Evolutionary conservation across 441 rosid genomes (phyloP).

Genomic region (Gossypium laxum): DNA sequence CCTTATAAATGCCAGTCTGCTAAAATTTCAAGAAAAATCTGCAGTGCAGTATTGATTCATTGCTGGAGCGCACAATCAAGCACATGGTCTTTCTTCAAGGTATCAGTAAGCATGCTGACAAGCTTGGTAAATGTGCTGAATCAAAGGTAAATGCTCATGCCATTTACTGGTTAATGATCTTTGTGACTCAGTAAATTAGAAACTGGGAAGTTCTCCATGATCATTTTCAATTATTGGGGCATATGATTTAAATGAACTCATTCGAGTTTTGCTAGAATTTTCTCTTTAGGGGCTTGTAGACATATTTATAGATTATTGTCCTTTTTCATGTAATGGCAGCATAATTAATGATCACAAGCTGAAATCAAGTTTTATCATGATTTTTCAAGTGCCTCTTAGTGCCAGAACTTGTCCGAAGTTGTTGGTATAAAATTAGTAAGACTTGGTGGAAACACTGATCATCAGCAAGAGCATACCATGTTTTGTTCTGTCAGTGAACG

Average conservation of each 20-base stretch:
- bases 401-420: not conserved
- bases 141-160: slow-evolving; percentile 42
- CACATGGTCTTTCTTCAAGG: slow-evolving; percentile 80
- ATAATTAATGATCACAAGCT: not conserved
- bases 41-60: slow-evolving; percentile 95
- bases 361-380: not conserved
- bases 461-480: not conserved
- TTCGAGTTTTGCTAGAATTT: not conserved
- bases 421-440: not conserved
- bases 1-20: slow-evolving; percentile 17
- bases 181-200: slow-evolving; percentile 6
- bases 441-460: not conserved
- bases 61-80: slow-evolving; percentile 89
- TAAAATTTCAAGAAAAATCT: slow-evolving; percentile 28
- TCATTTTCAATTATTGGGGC: not conserved
- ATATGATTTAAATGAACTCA: not conserved
- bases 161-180: slow-evolving; percentile 1
- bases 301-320: not conserved
- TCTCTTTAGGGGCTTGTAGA: not conserved
- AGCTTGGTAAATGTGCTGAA: slow-evolving; percentile 59
- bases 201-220: slow-evolving; percentile 6
- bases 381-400: slow-evolving; percentile 5
- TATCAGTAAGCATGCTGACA: slow-evolving; percentile 74
- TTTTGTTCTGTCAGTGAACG: not conserved
- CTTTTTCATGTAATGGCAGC: not conserved